phyloP scores from a whole-genome alignment of 2,329 filamentous ascomycete genomes.

The Mycosphaerella arachidis region DNA sequence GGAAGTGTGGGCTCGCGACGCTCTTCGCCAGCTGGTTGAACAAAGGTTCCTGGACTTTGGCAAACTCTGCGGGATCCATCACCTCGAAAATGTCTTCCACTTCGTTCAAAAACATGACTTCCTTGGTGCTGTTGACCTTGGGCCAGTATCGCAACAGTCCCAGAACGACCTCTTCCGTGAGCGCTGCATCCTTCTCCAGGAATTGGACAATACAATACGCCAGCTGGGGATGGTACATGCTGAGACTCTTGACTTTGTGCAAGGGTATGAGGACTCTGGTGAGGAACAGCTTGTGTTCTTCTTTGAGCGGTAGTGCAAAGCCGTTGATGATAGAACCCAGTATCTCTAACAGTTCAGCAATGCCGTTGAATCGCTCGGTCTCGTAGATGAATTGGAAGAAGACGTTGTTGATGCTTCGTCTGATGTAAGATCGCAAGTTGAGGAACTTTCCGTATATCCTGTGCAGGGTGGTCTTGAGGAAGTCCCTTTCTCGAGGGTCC shows the following conservation, averaged over 20 bases:
- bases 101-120: slow-evolving; percentile 99
- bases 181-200: slow-evolving; percentile 90
- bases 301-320: slow-evolving; percentile 92
- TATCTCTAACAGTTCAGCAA: slow-evolving; percentile 93
- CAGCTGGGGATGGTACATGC: slow-evolving; percentile 99
- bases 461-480: slow-evolving; percentile 95
- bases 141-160: slow-evolving; percentile 96
- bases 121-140: slow-evolving; percentile 98
- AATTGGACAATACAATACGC: slow-evolving; percentile 99
- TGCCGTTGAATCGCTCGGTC: slow-evolving; percentile 96
- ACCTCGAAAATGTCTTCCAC: slow-evolving; percentile 99
- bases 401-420: slow-evolving; percentile 98
- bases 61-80: slow-evolving; percentile 97
- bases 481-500: slow-evolving; percentile 92
- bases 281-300: slow-evolving; percentile 97
- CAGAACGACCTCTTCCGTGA: slow-evolving; percentile 96
- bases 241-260: slow-evolving; percentile 97
- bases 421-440: slow-evolving; percentile 93
- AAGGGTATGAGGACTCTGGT: slow-evolving; percentile 87
- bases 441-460: slow-evolving; percentile 99
- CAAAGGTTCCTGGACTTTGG: slow-evolving; percentile 94
- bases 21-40: slow-evolving; percentile 98
- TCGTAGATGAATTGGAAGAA: slow-evolving; percentile 99
- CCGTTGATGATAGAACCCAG: slow-evolving; percentile 98
- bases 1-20: slow-evolving; percentile 96